These are phyloP conservation scores for Filobasidium floriforme DNA, from an alignment of 768 basidiomycete genomes.

Conservation along the genomic window DNA sequence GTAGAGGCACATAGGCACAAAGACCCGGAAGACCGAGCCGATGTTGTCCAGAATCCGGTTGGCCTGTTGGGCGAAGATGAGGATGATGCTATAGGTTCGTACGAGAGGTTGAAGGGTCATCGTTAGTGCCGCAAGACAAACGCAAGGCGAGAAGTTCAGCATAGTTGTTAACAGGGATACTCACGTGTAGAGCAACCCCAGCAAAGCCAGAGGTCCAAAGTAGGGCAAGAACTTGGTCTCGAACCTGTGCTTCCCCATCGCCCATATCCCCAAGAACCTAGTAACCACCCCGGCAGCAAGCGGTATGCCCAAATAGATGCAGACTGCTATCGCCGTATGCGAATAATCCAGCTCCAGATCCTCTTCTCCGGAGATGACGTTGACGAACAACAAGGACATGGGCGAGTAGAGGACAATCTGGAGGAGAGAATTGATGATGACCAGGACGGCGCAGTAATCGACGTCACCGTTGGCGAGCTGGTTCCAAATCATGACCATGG, in stretches of 20 bases:
- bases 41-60: constrained; percentile 66
- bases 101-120: too few species aligned
- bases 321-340: constrained; percentile 36
- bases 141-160: background rate
- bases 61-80: constrained; percentile 46
- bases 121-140: too few species aligned
- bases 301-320: constrained; percentile 69
- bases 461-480: constrained; percentile 61
- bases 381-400: constrained; percentile 64
- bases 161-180: background rate
- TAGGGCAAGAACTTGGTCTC: constrained; percentile 57
- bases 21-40: constrained; percentile 68
- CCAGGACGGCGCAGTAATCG: constrained; percentile 70
- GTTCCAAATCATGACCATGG: constrained; percentile 66
- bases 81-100: constrained; percentile 30
- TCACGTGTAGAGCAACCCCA: constrained; percentile 69
- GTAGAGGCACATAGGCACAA: constrained; percentile 69
- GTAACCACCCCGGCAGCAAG: constrained; percentile 65
- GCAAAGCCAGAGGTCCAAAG: constrained; percentile 62
- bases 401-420: constrained; percentile 74
- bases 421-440: constrained; percentile 69
- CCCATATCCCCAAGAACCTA: constrained; percentile 52
- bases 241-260: constrained; percentile 51
- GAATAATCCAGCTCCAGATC: constrained; percentile 62
- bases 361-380: constrained; percentile 53